Percentiles rank a stretch among this genome's conserved stretches.
phyloP scores from a whole-genome alignment of 2,329 filamentous ascomycete species.

The Pseudogymnoascus sp. region DNA sequence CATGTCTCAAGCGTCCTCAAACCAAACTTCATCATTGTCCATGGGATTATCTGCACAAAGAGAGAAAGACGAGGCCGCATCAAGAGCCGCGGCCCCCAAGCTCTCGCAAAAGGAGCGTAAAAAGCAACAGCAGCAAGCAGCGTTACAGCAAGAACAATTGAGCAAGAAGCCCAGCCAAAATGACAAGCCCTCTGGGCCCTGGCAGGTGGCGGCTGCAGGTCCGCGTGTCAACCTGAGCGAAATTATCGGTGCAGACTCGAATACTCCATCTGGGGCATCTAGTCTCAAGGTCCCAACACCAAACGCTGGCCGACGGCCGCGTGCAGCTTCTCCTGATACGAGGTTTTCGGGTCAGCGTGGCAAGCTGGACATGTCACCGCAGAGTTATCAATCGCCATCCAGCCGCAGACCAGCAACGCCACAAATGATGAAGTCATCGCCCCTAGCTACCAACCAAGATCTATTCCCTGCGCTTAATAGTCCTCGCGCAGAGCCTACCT shows the following conservation, averaged over 20 bases:
- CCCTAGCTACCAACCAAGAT: neutral
- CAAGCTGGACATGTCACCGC: neutral
- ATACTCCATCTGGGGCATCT: slow-evolving; percentile 24
- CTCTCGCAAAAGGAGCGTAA: slow-evolving; percentile 91
- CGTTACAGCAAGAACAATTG: slow-evolving; percentile 28
- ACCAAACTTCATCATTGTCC: slow-evolving; percentile 43
- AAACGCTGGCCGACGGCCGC: slow-evolving; percentile 22
- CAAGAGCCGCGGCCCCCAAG: slow-evolving; percentile 44
- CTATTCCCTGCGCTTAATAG: neutral
- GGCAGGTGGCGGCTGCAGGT: slow-evolving; percentile 52
- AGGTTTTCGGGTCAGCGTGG: slow-evolving; percentile 49
- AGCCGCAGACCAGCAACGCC: slow-evolving; percentile 28
- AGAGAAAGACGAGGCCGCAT: slow-evolving; percentile 25
- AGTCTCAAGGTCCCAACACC: slow-evolving; percentile 24
- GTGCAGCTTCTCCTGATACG: slow-evolving; percentile 55
- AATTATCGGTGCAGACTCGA: slow-evolving; percentile 30
- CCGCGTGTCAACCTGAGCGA: slow-evolving; percentile 46
- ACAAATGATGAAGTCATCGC: neutral
- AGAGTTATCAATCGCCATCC: slow-evolving; percentile 27
- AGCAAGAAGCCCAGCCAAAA: neutral
- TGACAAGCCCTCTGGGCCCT: slow-evolving; percentile 44
- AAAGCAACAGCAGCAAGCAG: slow-evolving; percentile 58
- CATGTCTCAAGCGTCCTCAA: slow-evolving; percentile 59
- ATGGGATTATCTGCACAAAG: slow-evolving; percentile 46
- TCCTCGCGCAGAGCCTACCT: slow-evolving; percentile 31